Percentiles rank a stretch among this genome's conserved stretches.
These are phyloP conservation scores for Hura crepitans DNA, from an alignment of 441 rosid genomes.

Conservation along the genomic window DNA sequence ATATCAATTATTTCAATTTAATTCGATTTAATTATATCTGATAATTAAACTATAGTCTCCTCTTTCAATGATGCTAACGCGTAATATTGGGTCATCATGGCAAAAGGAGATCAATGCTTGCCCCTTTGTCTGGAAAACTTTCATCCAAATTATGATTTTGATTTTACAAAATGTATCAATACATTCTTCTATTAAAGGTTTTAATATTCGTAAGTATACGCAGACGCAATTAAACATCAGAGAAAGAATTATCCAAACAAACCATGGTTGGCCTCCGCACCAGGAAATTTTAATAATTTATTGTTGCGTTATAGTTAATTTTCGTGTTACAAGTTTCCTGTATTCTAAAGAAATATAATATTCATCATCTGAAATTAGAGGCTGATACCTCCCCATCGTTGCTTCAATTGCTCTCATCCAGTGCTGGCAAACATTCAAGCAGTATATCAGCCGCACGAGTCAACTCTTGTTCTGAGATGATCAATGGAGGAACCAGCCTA, in stretches of 20 bases:
- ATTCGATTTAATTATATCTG: too few species aligned
- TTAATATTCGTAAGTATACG: too few species aligned
- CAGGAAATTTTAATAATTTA: not conserved
- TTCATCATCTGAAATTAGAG: not conserved
- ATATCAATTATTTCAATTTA: too few species aligned
- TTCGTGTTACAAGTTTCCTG: not conserved
- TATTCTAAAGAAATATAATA: not conserved
- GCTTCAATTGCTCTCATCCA: slow-evolving; percentile 31
- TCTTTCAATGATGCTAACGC: too few species aligned
- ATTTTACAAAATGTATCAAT: too few species aligned
- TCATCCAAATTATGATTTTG: too few species aligned
- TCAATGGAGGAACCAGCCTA: slow-evolving; percentile 74
- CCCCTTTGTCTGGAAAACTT: too few species aligned
- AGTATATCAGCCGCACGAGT: slow-evolving; percentile 57
- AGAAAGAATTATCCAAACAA: not conserved
- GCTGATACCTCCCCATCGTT: not conserved
- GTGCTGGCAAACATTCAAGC: slow-evolving; percentile 34
- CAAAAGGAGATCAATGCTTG: too few species aligned
- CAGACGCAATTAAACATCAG: too few species aligned
- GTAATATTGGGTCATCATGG: too few species aligned
- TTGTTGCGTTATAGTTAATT: not conserved
- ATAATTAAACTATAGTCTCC: too few species aligned
- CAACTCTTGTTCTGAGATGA: slow-evolving; percentile 62
- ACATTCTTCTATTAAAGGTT: too few species aligned
- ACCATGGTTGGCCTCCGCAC: not conserved